phyloP scores from a whole-genome alignment of 2,329 filamentous ascomycete species.

The Colletotrichum musae region DNA sequence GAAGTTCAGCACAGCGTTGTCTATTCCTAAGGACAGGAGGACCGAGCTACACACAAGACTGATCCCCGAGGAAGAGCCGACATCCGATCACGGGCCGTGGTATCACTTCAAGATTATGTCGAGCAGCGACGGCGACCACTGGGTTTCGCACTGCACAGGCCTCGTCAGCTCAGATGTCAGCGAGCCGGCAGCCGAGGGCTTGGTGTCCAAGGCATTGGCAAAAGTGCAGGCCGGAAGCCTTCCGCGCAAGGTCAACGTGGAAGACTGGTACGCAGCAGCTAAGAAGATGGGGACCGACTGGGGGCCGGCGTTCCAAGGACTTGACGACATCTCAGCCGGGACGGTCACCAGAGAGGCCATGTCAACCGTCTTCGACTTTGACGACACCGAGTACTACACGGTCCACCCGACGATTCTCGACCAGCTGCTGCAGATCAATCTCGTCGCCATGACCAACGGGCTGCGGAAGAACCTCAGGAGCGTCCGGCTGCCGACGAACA shows the following conservation, averaged over 20 bases:
- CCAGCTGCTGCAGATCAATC: constrained; percentile 30
- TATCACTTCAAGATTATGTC: constrained; percentile 53
- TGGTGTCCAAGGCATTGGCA: neutral
- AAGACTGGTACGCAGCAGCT: constrained; percentile 29
- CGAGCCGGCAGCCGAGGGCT: neutral
- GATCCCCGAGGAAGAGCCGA: constrained; percentile 35
- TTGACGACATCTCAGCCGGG: constrained; percentile 23
- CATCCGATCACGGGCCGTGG: constrained; percentile 41
- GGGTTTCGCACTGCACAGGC: constrained; percentile 47
- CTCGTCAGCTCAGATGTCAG: constrained; percentile 17
- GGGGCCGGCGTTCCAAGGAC: constrained; percentile 22
- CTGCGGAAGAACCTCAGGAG: constrained; percentile 1
- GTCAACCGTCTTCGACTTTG: constrained; percentile 27
- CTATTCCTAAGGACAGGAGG: constrained; percentile 46
- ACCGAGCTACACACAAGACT: constrained; percentile 52
- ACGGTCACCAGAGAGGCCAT: constrained; percentile 12
- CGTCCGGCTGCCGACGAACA: constrained; percentile 23
- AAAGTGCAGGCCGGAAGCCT: constrained; percentile 11
- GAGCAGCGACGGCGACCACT: constrained; percentile 44
- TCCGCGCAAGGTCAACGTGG: neutral
- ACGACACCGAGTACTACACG: constrained; percentile 26
- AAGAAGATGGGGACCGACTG: constrained; percentile 30
- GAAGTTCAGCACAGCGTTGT: constrained; percentile 48
- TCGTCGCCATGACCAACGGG: constrained; percentile 23
- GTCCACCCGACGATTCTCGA: constrained; percentile 27